phyloP scores from a whole-genome alignment of 805 yeast species.

The Candida koratica region DNA sequence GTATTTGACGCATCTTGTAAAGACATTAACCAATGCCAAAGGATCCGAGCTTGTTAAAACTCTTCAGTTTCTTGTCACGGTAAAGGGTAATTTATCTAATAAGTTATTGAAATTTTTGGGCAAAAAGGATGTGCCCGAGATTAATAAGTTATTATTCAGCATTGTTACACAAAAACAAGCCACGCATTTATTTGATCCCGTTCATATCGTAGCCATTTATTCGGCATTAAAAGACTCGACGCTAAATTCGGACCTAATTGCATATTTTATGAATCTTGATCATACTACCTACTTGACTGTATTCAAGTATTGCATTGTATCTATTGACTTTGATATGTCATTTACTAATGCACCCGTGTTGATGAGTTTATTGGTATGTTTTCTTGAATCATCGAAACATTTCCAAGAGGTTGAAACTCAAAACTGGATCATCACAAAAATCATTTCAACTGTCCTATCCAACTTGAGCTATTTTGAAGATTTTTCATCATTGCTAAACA shows the following conservation, averaged over 20 bases:
- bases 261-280: background rate
- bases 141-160: conserved; percentile 1
- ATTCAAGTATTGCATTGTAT: conserved; percentile 1
- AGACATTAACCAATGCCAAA: background rate
- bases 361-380: background rate
- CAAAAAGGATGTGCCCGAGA: conserved; percentile 8
- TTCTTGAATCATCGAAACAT: background rate
- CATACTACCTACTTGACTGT: background rate
- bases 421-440: conserved; percentile 7
- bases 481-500: conserved; percentile 19
- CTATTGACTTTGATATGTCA: background rate
- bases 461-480: background rate
- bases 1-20: background rate
- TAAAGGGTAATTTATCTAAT: background rate
- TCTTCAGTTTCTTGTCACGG: background rate
- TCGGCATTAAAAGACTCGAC: conserved; percentile 1
- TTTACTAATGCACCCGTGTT: background rate
- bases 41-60: background rate
- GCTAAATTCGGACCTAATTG: background rate
- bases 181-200: background rate
- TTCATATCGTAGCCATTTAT: conserved; percentile 2
- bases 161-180: background rate
- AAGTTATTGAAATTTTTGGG: conserved; percentile 5
- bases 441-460: conserved; percentile 3
- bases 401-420: background rate